Percentiles rank a stretch among this genome's conserved stretches.
These are phyloP conservation scores for Paradendryphiella salina DNA, from an alignment of 2,329 filamentous ascomycete species.

Conservation along the genomic window DNA sequence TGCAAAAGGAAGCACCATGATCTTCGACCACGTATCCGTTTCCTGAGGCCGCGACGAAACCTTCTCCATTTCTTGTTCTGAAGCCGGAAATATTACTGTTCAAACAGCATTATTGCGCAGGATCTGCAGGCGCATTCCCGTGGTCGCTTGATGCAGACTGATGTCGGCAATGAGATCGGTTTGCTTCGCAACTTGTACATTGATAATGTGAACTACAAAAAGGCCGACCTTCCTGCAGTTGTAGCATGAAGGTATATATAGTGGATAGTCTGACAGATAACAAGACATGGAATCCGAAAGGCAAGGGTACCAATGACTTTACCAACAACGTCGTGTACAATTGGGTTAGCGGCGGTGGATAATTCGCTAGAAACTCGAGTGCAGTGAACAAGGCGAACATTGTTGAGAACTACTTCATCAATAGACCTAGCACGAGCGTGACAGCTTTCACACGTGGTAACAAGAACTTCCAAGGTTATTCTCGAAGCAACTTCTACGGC, in stretches of 20 bases:
- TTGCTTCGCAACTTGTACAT: constrained; percentile 61
- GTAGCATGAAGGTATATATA: too few relatives aligned
- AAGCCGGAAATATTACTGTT: constrained; percentile 54
- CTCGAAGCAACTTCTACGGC: constrained; percentile 59
- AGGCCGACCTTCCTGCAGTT: too few relatives aligned
- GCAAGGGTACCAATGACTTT: constrained; percentile 61
- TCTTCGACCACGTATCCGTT: constrained; percentile 60
- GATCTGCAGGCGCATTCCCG: constrained; percentile 59
- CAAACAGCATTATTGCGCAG: constrained; percentile 60
- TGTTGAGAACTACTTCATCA: constrained; percentile 62
- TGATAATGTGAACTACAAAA: too few relatives aligned
- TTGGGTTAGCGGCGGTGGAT: constrained; percentile 59
- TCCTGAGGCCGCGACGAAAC: constrained; percentile 62
- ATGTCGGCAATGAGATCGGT: constrained; percentile 52
- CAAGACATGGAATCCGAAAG: constrained; percentile 61
- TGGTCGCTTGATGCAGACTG: constrained; percentile 56
- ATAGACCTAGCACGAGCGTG: constrained; percentile 55
- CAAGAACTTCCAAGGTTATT: constrained; percentile 58
- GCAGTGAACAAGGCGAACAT: constrained; percentile 57
- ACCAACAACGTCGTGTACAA: constrained; percentile 59
- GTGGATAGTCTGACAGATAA: too few relatives aligned
- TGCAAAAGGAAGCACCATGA: constrained; percentile 58
- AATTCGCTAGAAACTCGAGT: constrained; percentile 58
- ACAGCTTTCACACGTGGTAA: constrained; percentile 61
- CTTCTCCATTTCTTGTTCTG: constrained; percentile 56